Evolutionary conservation across 164 flowering plant genomes (phyloP).

Genomic region (Houttuynia cordata): DNA sequence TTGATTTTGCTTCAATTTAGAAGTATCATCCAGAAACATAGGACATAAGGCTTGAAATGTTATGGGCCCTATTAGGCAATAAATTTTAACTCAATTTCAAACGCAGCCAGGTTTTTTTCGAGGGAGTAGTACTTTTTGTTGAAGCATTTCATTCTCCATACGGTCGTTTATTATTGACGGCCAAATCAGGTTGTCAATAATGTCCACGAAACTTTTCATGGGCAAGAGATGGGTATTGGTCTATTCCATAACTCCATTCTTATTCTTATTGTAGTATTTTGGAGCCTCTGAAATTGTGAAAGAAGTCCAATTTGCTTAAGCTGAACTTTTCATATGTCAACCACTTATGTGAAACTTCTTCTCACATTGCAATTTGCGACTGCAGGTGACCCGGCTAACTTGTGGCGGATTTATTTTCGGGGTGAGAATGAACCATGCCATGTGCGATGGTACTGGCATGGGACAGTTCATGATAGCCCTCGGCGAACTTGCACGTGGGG

Average conservation of each 20-base stretch:
- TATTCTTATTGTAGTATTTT: not conserved
- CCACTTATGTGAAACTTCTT: not conserved
- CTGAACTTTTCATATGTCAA: not conserved
- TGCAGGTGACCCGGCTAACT: conserved; percentile 37
- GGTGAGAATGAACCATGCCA: conserved; percentile 24
- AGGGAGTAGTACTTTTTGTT: too few relatives aligned
- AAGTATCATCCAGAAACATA: too few relatives aligned
- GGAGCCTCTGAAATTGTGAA: not conserved
- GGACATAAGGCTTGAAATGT: too few relatives aligned
- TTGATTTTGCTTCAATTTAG: too few relatives aligned
- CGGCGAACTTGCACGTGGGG: conserved; percentile 20
- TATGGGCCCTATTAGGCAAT: too few relatives aligned
- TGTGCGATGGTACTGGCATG: conserved; percentile 20
- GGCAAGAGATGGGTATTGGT: too few relatives aligned
- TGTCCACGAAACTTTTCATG: not conserved
- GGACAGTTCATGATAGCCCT: conserved; percentile 21
- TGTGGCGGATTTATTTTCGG: conserved; percentile 29
- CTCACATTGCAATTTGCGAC: conserved; percentile 5
- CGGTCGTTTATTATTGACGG: not conserved
- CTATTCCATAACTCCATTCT: not conserved
- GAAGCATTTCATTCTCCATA: too few relatives aligned
- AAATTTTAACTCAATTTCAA: too few relatives aligned
- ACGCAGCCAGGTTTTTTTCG: too few relatives aligned
- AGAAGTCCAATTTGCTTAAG: not conserved
- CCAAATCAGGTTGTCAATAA: not conserved